Percentiles rank a stretch among this genome's conserved stretches.
These are phyloP conservation scores for Coffea canephora DNA, from an alignment of 257 asterid genomes.

Conservation along the genomic window DNA sequence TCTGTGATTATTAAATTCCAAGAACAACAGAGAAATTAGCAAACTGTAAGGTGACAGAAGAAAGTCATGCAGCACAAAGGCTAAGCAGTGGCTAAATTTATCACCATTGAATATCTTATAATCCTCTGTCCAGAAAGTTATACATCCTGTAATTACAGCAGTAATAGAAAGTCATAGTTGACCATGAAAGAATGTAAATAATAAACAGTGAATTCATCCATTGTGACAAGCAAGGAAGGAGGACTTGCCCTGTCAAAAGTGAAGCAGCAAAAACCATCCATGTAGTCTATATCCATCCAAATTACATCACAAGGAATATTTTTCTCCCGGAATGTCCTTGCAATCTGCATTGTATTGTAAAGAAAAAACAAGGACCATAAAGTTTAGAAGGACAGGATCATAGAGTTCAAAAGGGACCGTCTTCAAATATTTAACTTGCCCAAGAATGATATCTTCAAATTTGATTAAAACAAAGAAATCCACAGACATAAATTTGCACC, in stretches of 20 bases:
- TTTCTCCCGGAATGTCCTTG: slow-evolving; percentile 83
- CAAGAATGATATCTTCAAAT: not conserved
- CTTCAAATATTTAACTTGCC: not conserved
- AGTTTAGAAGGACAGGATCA: not conserved
- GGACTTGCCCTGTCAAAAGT: slow-evolving; percentile 73
- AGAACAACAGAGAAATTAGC: too few species aligned
- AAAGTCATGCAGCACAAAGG: too few species aligned
- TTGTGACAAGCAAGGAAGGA: slow-evolving; percentile 2
- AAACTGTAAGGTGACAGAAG: too few species aligned
- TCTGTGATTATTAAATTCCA: too few species aligned
- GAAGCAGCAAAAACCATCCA: slow-evolving; percentile 96
- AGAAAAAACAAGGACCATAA: slow-evolving; percentile 10
- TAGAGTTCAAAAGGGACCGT: not conserved
- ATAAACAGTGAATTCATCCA: not conserved
- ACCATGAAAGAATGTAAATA: not conserved
- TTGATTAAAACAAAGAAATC: not conserved
- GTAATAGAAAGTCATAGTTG: not conserved
- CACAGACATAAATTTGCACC: not conserved
- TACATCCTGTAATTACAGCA: slow-evolving; percentile 23
- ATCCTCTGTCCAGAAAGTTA: too few species aligned
- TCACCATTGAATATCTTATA: too few species aligned
- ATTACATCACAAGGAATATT: slow-evolving; percentile 94
- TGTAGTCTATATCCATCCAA: slow-evolving; percentile 99
- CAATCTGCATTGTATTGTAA: slow-evolving; percentile 56
- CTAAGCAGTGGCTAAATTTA: too few species aligned